Percentiles rank a stretch among this genome's conserved stretches.
These are phyloP conservation scores for Leccinum arenicola DNA, from an alignment of 768 basidiomycete species.

Conservation along the genomic window DNA sequence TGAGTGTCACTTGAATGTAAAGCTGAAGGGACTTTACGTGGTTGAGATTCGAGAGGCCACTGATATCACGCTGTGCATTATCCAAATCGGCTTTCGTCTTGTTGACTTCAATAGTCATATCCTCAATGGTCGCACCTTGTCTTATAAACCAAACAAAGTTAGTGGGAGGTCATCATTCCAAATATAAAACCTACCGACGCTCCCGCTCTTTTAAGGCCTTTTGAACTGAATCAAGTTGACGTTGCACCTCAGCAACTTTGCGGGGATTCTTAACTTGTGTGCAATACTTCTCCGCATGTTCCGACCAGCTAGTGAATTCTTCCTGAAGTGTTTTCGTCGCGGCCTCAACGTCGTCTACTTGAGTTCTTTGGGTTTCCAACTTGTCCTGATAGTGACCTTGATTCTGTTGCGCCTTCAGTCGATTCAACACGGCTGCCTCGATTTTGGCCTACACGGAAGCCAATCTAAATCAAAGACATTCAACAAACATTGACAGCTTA, in stretches of 20 bases:
- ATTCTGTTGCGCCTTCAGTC: conserved; percentile 49
- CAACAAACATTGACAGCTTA: neutral
- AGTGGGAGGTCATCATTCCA: neutral
- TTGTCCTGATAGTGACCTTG: conserved; percentile 52
- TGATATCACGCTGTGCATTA: conserved; percentile 59
- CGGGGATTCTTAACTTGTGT: conserved; percentile 57
- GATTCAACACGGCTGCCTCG: conserved; percentile 44
- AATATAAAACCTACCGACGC: conserved; percentile 43
- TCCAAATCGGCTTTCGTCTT: conserved; percentile 58
- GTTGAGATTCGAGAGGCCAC: conserved; percentile 61
- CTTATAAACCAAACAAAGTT: conserved; percentile 33
- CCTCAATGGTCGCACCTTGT: conserved; percentile 74
- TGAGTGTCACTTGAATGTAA: neutral
- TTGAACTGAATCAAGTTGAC: conserved; percentile 60
- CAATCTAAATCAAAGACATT: neutral
- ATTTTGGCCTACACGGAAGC: conserved; percentile 43
- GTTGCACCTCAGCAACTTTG: conserved; percentile 51
- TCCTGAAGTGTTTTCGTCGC: conserved; percentile 49
- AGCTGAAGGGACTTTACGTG: conserved; percentile 42
- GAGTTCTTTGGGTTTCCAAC: conserved; percentile 45
- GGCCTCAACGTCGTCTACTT: conserved; percentile 44
- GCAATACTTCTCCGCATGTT: conserved; percentile 61
- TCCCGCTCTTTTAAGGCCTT: conserved; percentile 66
- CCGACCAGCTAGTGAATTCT: conserved; percentile 69
- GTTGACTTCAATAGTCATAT: conserved; percentile 71